Evolutionary conservation across 768 basidiomycete genomes (phyloP).

Genomic region (Boletus vinaceobasis): DNA sequence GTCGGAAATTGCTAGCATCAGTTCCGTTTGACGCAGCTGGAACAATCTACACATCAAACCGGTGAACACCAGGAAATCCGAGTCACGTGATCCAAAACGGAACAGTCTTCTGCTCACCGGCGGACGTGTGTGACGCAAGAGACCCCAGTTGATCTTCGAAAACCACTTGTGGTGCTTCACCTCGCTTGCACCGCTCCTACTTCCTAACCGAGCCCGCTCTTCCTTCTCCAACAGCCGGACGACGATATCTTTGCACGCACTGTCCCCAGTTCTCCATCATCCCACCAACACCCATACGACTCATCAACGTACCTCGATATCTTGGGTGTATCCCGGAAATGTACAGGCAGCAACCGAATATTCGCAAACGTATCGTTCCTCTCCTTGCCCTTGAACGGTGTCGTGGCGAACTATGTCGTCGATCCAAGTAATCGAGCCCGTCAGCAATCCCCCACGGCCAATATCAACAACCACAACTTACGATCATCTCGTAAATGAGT

Average conservation of each 20-base stretch:
- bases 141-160: conserved; percentile 91
- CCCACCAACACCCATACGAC: neutral
- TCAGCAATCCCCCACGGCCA: conserved; percentile 26
- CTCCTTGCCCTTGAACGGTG: conserved; percentile 96
- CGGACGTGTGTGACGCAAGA: conserved; percentile 87
- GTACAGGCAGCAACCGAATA: conserved; percentile 81
- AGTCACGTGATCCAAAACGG: conserved; percentile 8
- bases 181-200: conserved; percentile 93
- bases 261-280: conserved; percentile 31
- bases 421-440: conserved; percentile 28
- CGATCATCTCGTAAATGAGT: conserved; percentile 98
- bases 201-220: conserved; percentile 83
- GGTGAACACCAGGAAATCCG: conserved; percentile 9
- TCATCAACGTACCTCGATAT: conserved; percentile 58
- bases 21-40: conserved; percentile 69
- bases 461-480: conserved; percentile 47
- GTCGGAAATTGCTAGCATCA: conserved; percentile 88
- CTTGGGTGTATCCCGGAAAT: conserved; percentile 83
- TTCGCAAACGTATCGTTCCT: conserved; percentile 96
- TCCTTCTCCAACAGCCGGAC: conserved; percentile 87
- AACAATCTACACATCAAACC: conserved; percentile 58
- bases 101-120: conserved; percentile 64
- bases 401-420: conserved; percentile 81
- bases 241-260: conserved; percentile 86
- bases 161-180: conserved; percentile 99